Percentiles rank a stretch among this genome's conserved stretches.
These are phyloP conservation scores for Populus nigra DNA, from an alignment of 345 rosid genomes.

Conservation along the genomic window DNA sequence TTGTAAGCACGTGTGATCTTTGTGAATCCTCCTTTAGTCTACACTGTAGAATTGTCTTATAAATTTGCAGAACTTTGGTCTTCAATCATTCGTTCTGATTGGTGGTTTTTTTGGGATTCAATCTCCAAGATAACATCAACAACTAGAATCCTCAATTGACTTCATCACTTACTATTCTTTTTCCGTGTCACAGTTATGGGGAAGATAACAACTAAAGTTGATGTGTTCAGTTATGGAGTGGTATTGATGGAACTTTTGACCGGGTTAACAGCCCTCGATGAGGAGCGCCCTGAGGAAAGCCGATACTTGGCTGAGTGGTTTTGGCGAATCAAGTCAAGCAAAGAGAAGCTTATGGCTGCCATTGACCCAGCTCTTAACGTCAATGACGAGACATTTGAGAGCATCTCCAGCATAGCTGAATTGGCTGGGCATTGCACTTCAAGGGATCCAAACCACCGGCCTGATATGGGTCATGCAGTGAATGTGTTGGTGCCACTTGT, in stretches of 20 bases:
- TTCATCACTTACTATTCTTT: background rate
- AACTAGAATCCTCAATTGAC: background rate
- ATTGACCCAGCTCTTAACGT: constrained; percentile 35
- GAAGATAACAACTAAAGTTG: constrained; percentile 50
- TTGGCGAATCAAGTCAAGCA: constrained; percentile 40
- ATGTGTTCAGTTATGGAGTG: constrained; percentile 51
- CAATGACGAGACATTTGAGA: constrained; percentile 35
- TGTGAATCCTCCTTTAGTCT: background rate
- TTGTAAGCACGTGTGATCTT: background rate
- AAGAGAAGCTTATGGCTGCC: constrained; percentile 36
- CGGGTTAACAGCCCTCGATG: constrained; percentile 45
- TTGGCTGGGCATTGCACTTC: constrained; percentile 53
- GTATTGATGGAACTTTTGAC: constrained; percentile 53
- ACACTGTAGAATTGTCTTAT: background rate
- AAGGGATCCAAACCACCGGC: constrained; percentile 48
- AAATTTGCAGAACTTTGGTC: background rate
- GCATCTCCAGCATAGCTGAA: constrained; percentile 37
- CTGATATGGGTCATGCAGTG: constrained; percentile 53
- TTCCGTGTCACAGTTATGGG: constrained; percentile 42
- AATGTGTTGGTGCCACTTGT: constrained; percentile 40
- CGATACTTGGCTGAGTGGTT: constrained; percentile 54
- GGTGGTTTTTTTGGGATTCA: background rate
- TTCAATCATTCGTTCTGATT: background rate
- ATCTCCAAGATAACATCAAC: background rate
- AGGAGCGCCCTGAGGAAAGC: constrained; percentile 47